A percentile compares a stretch with the other conserved stretches of the same genome.
phyloP scores from a whole-genome alignment of 2,329 filamentous ascomycete species.

The Graphiopsis chlorocephala region DNA sequence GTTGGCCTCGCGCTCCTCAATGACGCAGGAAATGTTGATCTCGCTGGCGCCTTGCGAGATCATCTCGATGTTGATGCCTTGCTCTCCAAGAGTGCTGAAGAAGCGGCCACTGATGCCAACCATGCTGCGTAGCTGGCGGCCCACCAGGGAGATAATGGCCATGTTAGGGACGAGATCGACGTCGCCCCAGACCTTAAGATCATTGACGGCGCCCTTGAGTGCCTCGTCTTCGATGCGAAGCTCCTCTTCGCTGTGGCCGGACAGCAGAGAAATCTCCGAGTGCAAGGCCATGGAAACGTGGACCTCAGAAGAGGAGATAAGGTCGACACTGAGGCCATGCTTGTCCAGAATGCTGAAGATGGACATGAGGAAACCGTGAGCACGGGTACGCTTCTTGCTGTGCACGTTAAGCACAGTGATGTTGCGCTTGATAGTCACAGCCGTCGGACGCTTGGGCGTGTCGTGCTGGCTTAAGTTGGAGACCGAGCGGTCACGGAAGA shows the following conservation, averaged over 20 bases:
- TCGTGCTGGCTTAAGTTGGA: slow-evolving; percentile 40
- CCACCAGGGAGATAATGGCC: slow-evolving; percentile 93
- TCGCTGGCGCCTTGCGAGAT: slow-evolving; percentile 98
- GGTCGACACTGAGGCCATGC: slow-evolving; percentile 84
- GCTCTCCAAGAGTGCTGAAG: slow-evolving; percentile 90
- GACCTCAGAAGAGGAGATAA: slow-evolving; percentile 95
- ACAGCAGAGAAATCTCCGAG: slow-evolving; percentile 61
- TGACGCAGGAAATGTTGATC: slow-evolving; percentile 98
- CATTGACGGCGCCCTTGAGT: slow-evolving; percentile 56
- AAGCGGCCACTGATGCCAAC: slow-evolving; percentile 84
- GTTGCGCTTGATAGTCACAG: slow-evolving; percentile 95
- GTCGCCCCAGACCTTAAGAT: slow-evolving; percentile 77
- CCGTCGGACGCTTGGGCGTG: slow-evolving; percentile 52
- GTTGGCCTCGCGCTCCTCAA: slow-evolving; percentile 85
- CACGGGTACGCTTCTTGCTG: slow-evolving; percentile 93
- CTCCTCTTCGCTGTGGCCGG: slow-evolving; percentile 45
- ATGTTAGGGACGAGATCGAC: slow-evolving; percentile 88
- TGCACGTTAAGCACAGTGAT: slow-evolving; percentile 98
- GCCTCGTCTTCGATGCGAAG: slow-evolving; percentile 48
- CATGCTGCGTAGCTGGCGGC: slow-evolving; percentile 98
- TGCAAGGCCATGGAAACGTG: slow-evolving; percentile 97
- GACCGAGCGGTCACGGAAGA: slow-evolving; percentile 47
- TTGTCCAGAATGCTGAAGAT: slow-evolving; percentile 90
- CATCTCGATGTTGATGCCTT: slow-evolving; percentile 98
- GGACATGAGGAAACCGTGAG: slow-evolving; percentile 90